Conservation (phyloP, 257 asterid species). For the Perilla frutescens region DNA sequence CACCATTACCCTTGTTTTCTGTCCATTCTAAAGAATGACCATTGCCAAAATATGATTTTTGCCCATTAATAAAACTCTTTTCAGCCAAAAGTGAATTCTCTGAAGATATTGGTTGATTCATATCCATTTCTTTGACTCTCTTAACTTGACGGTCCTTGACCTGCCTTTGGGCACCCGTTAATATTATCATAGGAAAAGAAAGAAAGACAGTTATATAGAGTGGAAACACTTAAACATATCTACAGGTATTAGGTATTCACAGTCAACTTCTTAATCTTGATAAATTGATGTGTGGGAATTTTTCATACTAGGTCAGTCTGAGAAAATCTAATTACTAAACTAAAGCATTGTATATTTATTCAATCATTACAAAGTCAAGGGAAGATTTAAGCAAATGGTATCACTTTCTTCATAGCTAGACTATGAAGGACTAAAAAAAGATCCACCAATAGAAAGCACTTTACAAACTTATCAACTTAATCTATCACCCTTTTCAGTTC, state of each 20-base stretch:
- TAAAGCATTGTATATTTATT: slow-evolving; percentile 6
- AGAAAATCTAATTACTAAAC: slow-evolving; percentile 10
- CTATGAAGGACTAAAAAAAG: slow-evolving; percentile 6
- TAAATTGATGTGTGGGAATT: slow-evolving; percentile 21
- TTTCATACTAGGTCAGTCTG: slow-evolving; percentile 5
- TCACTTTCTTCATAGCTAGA: slow-evolving; percentile 8
- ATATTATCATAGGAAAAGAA: slow-evolving; percentile 31
- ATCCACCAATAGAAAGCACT: slow-evolving; percentile 3
- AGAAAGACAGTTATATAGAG: slow-evolving; percentile 10
- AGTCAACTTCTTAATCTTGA: slow-evolving; percentile 1
- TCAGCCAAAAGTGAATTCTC: slow-evolving; percentile 81
- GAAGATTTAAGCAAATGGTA: neutral
- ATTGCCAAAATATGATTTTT: slow-evolving; percentile 44
- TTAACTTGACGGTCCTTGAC: slow-evolving; percentile 72
- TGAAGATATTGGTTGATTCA: slow-evolving; percentile 51
- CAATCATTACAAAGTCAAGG: slow-evolving; percentile 16
- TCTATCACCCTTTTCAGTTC: slow-evolving; percentile 1
- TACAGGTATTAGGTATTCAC: neutral
- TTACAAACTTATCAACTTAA: neutral
- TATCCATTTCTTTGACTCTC: slow-evolving; percentile 57
- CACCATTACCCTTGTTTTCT: slow-evolving; percentile 42
- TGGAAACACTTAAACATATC: slow-evolving; percentile 3
- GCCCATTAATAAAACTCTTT: slow-evolving; percentile 55
- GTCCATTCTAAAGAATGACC: slow-evolving; percentile 60
- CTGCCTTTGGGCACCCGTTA: slow-evolving; percentile 54